phyloP scores from a whole-genome alignment of 768 basidiomycete species.

The Rhodocollybia butyracea region DNA sequence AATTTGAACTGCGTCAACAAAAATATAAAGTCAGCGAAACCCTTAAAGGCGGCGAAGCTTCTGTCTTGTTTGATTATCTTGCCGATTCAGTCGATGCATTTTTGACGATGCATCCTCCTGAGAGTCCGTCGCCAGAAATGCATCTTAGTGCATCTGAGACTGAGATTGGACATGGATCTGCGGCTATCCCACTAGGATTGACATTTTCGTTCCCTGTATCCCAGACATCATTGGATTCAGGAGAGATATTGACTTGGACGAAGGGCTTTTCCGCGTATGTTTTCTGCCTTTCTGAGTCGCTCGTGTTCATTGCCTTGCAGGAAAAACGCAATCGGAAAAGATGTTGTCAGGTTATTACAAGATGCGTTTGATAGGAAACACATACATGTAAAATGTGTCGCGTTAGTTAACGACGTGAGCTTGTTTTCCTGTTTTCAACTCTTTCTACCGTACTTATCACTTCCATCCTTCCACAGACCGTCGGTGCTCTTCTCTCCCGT shows the following conservation, averaged over 20 bases:
- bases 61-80: conserved; percentile 90
- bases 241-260: conserved; percentile 91
- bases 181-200: conserved; percentile 70
- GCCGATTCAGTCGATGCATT: conserved; percentile 96
- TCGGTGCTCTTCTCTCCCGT: conserved; percentile 89
- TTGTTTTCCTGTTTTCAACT: not conserved
- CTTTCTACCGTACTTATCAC: not conserved
- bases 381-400: conserved; percentile 87
- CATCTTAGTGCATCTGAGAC: conserved; percentile 19
- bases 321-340: conserved; percentile 86
- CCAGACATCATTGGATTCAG: conserved; percentile 88
- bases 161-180: no score
- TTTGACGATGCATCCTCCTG: conserved; percentile 58
- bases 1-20: conserved; percentile 89
- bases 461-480: conserved; percentile 57
- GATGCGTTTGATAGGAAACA: conserved; percentile 91
- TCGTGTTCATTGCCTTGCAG: no score
- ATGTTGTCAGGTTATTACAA: conserved; percentile 86
- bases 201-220: conserved; percentile 99
- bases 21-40: conserved; percentile 95
- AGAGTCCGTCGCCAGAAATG: conserved; percentile 17
- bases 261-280: conserved; percentile 95
- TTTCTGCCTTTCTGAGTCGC: no score
- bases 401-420: conserved; percentile 91
- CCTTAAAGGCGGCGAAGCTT: conserved; percentile 90